Evolutionary conservation across 768 basidiomycete genomes (phyloP).

Genomic region (Mycena crocata): DNA sequence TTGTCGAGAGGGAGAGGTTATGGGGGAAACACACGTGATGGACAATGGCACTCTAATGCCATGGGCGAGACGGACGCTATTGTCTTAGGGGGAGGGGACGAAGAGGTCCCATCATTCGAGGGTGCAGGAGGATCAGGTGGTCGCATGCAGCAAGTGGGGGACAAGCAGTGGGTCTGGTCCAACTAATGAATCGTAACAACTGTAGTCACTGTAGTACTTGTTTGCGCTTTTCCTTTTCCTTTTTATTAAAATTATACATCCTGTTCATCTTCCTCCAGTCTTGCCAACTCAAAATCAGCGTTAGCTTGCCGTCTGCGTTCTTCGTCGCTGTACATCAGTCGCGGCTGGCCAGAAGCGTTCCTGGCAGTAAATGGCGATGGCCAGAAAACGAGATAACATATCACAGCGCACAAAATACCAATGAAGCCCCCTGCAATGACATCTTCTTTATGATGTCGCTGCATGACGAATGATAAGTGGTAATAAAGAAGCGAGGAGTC

Average conservation of each 20-base stretch:
- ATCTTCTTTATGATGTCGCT: slow-evolving; percentile 80
- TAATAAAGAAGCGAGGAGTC: slow-evolving; percentile 8
- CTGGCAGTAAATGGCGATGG: slow-evolving; percentile 66
- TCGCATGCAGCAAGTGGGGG: slow-evolving; percentile 77
- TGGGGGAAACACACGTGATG: slow-evolving; percentile 59
- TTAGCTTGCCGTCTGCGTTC: slow-evolving; percentile 38
- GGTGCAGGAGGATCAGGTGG: slow-evolving; percentile 49
- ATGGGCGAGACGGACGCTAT: slow-evolving; percentile 66
- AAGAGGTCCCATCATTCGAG: slow-evolving; percentile 33
- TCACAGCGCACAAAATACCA: slow-evolving; percentile 60
- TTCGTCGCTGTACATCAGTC: slow-evolving; percentile 52
- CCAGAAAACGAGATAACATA: slow-evolving; percentile 73
- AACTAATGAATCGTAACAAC: slow-evolving; percentile 44
- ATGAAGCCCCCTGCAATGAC: slow-evolving; percentile 72
- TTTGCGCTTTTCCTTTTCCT: slow-evolving; percentile 35
- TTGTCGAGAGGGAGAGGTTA: slow-evolving; percentile 46
- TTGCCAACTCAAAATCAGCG: slow-evolving; percentile 61
- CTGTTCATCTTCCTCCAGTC: slow-evolving; percentile 54
- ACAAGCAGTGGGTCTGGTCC: slow-evolving; percentile 75
- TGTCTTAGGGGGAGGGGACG: slow-evolving; percentile 64
- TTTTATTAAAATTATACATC: slow-evolving; percentile 50
- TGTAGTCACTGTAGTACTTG: slow-evolving; percentile 26
- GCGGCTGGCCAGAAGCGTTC: slow-evolving; percentile 51
- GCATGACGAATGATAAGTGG: slow-evolving; percentile 21
- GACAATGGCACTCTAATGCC: slow-evolving; percentile 48